These are phyloP conservation scores for Trichoderma asperelloides DNA, from an alignment of 495 filamentous ascomycete genomes.

Conservation along the genomic window DNA sequence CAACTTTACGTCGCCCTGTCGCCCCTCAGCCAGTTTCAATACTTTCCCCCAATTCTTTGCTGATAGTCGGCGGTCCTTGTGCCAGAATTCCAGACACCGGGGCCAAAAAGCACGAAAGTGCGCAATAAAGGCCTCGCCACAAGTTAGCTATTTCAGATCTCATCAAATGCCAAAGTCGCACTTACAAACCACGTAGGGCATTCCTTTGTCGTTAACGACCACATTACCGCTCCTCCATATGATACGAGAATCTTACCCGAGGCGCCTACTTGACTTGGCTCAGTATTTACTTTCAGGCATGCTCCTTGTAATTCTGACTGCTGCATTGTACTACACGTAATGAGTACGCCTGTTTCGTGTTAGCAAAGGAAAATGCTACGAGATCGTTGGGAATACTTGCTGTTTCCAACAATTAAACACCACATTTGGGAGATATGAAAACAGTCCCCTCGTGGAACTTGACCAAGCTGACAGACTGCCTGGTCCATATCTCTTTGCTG, in stretches of 20 bases:
- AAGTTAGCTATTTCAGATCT: neutral
- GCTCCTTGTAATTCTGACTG: conserved; percentile 11
- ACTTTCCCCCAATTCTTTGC: conserved; percentile 19
- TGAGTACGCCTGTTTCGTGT: conserved; percentile 10
- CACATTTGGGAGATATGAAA: conserved; percentile 28
- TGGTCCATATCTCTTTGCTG: conserved; percentile 26
- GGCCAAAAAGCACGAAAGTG: conserved; percentile 27
- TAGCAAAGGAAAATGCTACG: neutral
- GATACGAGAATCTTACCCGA: conserved; percentile 15
- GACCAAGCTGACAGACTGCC: conserved; percentile 21
- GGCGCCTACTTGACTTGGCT: conserved; percentile 12
- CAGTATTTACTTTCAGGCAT: conserved; percentile 12
- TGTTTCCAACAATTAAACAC: conserved; percentile 22
- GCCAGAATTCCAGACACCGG: conserved; percentile 13
- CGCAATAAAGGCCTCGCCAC: conserved; percentile 17
- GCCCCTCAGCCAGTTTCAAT: conserved; percentile 14
- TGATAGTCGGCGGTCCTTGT: conserved; percentile 14
- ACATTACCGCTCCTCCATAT: conserved; percentile 17
- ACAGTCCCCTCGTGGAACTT: conserved; percentile 17
- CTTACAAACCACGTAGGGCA: conserved; percentile 28
- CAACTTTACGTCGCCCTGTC: neutral
- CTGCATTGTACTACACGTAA: conserved; percentile 15
- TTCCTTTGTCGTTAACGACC: conserved; percentile 19
- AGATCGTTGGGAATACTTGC: conserved; percentile 10
- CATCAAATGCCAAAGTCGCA: neutral